Percentiles rank a stretch among this genome's conserved stretches.
Conservation (phyloP, 306 rosid species). For the Acacia melanoxylon region DNA sequence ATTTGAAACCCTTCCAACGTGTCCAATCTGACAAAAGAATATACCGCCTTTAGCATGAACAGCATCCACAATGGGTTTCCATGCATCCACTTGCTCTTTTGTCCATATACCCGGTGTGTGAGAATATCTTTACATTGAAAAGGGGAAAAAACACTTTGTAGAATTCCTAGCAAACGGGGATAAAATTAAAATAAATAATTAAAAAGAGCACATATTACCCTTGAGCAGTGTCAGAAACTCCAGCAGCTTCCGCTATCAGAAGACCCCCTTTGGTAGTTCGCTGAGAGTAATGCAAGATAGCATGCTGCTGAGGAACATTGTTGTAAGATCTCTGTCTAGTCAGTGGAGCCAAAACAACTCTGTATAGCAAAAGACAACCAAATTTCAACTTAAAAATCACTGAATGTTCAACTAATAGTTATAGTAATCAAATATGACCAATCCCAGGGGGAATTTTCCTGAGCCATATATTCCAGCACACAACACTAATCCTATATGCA, state of each 20-base stretch:
- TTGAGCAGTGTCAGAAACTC: constrained; percentile 53
- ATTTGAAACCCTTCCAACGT: constrained; percentile 45
- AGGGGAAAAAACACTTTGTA: not conserved
- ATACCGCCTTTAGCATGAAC: constrained; percentile 58
- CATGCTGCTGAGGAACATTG: constrained; percentile 58
- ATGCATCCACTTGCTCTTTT: constrained; percentile 55
- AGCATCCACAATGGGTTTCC: constrained; percentile 52
- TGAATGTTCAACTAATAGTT: not conserved
- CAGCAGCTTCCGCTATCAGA: constrained; percentile 53
- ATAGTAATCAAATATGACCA: not conserved
- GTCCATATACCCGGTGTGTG: constrained; percentile 43
- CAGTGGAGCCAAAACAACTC: constrained; percentile 54
- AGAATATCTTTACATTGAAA: not conserved
- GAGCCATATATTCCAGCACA: not conserved
- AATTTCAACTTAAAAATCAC: not conserved
- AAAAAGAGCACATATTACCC: constrained; percentile 38
- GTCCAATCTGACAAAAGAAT: constrained; percentile 51
- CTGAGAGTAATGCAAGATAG: constrained; percentile 61
- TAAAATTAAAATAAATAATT: not conserved
- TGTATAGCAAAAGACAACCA: not conserved
- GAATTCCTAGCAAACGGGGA: not conserved
- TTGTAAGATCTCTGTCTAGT: constrained; percentile 43
- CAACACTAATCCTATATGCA: not conserved
- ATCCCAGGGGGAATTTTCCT: not conserved
- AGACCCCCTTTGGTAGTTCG: constrained; percentile 51